A percentile compares a stretch with the other conserved stretches of the same genome.
Conservation (phyloP, 768 basidiomycete genomes). For the Mycena albidolilacea region DNA sequence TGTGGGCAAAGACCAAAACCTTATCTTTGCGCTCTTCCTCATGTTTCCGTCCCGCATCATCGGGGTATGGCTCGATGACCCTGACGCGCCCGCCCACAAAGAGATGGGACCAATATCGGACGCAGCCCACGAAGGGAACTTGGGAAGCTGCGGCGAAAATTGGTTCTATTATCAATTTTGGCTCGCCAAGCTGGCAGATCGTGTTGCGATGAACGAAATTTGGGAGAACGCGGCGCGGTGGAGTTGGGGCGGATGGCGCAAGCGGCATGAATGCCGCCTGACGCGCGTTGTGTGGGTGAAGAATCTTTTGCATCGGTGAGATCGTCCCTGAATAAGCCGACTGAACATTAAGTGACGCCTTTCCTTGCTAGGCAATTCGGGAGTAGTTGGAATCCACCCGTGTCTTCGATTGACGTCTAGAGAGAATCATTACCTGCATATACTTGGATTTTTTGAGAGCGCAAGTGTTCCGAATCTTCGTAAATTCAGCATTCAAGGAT, state of each 20-base stretch:
- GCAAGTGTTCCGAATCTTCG: no score
- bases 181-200: conserved; percentile 49
- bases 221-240: conserved; percentile 35
- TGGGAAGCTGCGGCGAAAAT: conserved; percentile 57
- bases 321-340: neutral
- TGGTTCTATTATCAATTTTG: conserved; percentile 69
- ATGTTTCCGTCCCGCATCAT: conserved; percentile 62
- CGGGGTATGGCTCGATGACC: conserved; percentile 55
- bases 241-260: conserved; percentile 50
- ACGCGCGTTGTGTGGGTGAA: conserved; percentile 44
- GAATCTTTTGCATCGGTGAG: conserved; percentile 40
- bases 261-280: conserved; percentile 45
- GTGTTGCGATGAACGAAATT: conserved; percentile 37
- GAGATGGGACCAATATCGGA: conserved; percentile 33
- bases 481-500: no score
- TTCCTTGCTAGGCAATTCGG: conserved; percentile 22
- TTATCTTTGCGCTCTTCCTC: conserved; percentile 62
- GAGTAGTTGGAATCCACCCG: conserved; percentile 22
- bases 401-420: conserved; percentile 8
- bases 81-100: conserved; percentile 41
- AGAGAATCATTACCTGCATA: no score
- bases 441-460: no score
- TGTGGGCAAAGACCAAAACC: conserved; percentile 70
- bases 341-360: neutral
- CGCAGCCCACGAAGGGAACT: conserved; percentile 37